These are phyloP conservation scores for Tillandsia fasciculata DNA, from an alignment of 176 grass and related monocot genomes.

Conservation along the genomic window DNA sequence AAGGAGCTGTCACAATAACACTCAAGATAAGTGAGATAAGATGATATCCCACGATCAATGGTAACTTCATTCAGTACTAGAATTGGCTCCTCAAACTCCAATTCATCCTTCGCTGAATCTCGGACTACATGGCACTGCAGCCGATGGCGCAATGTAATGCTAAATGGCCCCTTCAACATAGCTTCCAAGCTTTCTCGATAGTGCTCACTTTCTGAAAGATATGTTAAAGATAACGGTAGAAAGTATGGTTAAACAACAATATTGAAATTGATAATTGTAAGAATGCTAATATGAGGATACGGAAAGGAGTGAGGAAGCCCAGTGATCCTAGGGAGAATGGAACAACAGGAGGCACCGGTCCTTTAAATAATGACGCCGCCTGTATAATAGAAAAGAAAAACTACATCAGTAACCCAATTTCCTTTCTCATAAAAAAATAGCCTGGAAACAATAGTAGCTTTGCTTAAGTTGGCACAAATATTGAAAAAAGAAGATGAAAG, in stretches of 20 bases:
- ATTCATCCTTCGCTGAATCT: conserved; percentile 77
- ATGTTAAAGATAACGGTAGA: conserved; percentile 41
- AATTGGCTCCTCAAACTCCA: conserved; percentile 69
- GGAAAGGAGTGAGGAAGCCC: conserved; percentile 97
- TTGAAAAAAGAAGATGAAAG: neutral
- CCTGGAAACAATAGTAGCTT: neutral
- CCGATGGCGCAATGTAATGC: conserved; percentile 77
- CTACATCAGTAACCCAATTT: conserved; percentile 12
- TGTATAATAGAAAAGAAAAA: conserved; percentile 24
- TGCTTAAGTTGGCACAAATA: neutral
- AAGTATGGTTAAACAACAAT: neutral
- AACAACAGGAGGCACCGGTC: conserved; percentile 91
- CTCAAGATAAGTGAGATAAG: conserved; percentile 88
- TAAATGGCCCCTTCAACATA: conserved; percentile 65
- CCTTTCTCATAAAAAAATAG: neutral
- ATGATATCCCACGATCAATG: conserved; percentile 88
- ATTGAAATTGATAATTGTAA: neutral
- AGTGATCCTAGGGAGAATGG: conserved; percentile 86
- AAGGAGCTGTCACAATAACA: conserved; percentile 92
- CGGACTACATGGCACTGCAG: conserved; percentile 90
- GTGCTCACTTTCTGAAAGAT: conserved; percentile 57
- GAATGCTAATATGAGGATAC: conserved; percentile 39
- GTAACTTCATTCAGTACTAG: conserved; percentile 86
- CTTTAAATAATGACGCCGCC: conserved; percentile 97
- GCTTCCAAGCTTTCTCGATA: conserved; percentile 63